Base-by-base conservation (phyloP, 2,329 filamentous ascomycete genomes). In the Sporothrix pseudoabietina region DNA sequence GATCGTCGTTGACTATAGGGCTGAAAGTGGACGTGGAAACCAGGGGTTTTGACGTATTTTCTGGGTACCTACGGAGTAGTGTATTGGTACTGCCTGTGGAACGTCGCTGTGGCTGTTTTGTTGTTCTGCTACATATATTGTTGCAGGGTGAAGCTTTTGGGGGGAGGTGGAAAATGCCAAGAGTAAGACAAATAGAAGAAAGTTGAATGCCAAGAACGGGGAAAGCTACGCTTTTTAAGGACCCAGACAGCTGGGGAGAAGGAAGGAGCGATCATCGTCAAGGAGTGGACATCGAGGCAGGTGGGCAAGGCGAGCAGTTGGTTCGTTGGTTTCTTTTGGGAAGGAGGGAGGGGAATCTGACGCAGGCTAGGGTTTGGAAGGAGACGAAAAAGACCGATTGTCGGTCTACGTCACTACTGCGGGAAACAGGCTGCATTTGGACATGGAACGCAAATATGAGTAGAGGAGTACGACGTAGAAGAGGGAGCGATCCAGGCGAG, bases 121-220 rank as follows among this genome's bases (percentile, higher is more conserved):
- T n/a, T 26, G 26, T 26, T 2, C 22, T 55, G n/a, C 49, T 52
- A n/a, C n/a, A n/a, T n/a, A n/a, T n/a, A 16, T 54, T 54, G 4
- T 22, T 22, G 44, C 22, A 22, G 59, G 7, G n/a, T 68, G 65
- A 35, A 39, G 19, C 19, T 30, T 32, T 30, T 63, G 68, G 26
- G 44, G 44, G 12, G 44, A 49, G 44, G 16, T 55, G 22, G 26
- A 55, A 10, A 35, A 71, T 71, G 69, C 69, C 69, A 71, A 71
- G 69, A 71, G 55, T 6, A 69, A 39, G 32, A 35, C 41, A 49
- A 52, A 10, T 52, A 30, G 41, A 70, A 32, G 32, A 61, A 57
- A 14, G 41, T 7, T 19, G 16, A 39, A 52, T 63, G 69, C 69
- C 69, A 71, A 71, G 69, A 71, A 61, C 39, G 32, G 69, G 55